Evolutionary conservation across 768 basidiomycete species (phyloP).

Genomic region (Russula ochroleuca): DNA sequence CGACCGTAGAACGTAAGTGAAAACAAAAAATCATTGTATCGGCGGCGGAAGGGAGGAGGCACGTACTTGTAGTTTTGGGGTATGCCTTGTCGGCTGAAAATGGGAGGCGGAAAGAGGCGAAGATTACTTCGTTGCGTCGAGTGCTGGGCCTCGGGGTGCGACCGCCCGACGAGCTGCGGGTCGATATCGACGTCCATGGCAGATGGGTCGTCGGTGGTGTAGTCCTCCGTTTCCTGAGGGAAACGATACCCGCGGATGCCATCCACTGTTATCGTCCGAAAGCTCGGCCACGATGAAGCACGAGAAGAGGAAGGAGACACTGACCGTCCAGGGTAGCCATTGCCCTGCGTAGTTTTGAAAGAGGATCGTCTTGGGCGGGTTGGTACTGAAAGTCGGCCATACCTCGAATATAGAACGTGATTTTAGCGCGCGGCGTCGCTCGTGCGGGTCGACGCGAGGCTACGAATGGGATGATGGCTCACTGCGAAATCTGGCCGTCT

Average conservation of each 20-base stretch:
- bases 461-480: conserved; percentile 31
- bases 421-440: neutral
- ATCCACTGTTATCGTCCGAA: conserved; percentile 49
- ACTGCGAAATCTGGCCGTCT: conserved; percentile 90
- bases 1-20: neutral
- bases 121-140: conserved; percentile 49
- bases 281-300: neutral
- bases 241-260: conserved; percentile 67
- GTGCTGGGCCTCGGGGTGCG: conserved; percentile 15
- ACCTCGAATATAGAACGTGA: conserved; percentile 41
- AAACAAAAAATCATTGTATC: too few species aligned
- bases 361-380: conserved; percentile 66
- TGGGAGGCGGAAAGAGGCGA: conserved; percentile 79
- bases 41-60: neutral
- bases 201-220: conserved; percentile 37
- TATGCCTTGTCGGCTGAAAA: conserved; percentile 79
- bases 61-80: conserved; percentile 77
- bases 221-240: conserved; percentile 64
- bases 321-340: conserved; percentile 83
- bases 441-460: neutral
- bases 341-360: conserved; percentile 61
- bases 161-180: conserved; percentile 37
- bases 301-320: conserved; percentile 25
- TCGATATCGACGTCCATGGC: conserved; percentile 46
- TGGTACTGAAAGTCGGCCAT: conserved; percentile 94